A percentile compares a stretch with the other conserved stretches of the same genome.
These are phyloP conservation scores for Phoenix dactylifera DNA, from an alignment of 176 grass and related monocot genomes.

Conservation along the genomic window DNA sequence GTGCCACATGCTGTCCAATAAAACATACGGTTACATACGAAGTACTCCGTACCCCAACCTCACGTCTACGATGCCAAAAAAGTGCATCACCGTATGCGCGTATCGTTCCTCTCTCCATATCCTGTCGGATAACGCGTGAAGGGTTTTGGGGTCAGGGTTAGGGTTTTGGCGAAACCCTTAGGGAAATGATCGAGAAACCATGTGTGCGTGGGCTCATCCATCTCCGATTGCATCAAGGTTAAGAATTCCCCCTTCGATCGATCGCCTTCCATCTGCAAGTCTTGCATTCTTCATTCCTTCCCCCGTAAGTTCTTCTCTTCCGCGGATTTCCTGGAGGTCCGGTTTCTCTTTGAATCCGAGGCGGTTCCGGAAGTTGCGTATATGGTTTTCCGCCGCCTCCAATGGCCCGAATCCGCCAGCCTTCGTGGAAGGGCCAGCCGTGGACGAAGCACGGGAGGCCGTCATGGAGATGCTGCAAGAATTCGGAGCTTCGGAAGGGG, in stretches of 20 bases:
- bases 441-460: conserved; percentile 31
- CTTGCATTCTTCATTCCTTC: not conserved
- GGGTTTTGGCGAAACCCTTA: conserved; percentile 4
- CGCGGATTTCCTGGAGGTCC: not conserved
- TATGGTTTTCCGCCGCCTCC: not conserved
- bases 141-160: not conserved
- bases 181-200: not conserved
- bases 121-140: too few relatives aligned
- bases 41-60: too few relatives aligned
- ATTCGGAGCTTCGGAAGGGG: conserved; percentile 34
- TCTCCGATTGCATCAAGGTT: not conserved
- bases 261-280: not conserved
- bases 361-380: not conserved
- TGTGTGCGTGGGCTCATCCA: conserved; percentile 3
- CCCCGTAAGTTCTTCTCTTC: not conserved
- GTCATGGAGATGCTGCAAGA: conserved; percentile 43
- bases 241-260: not conserved
- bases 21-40: too few relatives aligned
- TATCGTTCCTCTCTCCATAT: too few relatives aligned
- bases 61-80: too few relatives aligned
- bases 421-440: not conserved
- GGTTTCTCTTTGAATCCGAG: not conserved
- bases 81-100: too few relatives aligned
- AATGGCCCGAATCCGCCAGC: not conserved
- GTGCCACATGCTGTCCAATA: too few relatives aligned